Percentiles rank a stretch among this genome's conserved stretches.
Evolutionary conservation across 176 grass and related monocot species (phyloP).

Genomic region (Tillandsia fasciculata): DNA sequence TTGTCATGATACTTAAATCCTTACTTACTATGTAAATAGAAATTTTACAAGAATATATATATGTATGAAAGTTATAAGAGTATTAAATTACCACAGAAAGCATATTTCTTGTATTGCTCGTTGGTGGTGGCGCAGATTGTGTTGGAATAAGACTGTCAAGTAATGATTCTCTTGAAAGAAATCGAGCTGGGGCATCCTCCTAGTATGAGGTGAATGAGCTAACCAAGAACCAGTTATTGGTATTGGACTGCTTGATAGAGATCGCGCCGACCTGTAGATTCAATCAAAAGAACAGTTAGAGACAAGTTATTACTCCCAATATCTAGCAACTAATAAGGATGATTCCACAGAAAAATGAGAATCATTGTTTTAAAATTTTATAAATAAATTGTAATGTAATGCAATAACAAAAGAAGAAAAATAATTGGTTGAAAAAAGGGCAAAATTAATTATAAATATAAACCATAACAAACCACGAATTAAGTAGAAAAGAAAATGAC

Average conservation of each 20-base stretch:
- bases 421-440: too few relatives aligned
- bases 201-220: constrained; percentile 14
- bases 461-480: neutral
- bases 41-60: too few relatives aligned
- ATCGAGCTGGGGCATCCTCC: constrained; percentile 28
- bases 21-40: too few relatives aligned
- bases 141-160: constrained; percentile 18
- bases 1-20: too few relatives aligned
- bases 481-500: neutral
- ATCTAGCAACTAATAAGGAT: constrained; percentile 1
- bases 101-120: constrained; percentile 39
- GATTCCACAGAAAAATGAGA: too few relatives aligned
- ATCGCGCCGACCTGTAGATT: constrained; percentile 80
- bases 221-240: constrained; percentile 54
- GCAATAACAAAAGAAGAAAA: too few relatives aligned
- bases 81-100: constrained; percentile 59
- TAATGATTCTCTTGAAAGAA: constrained; percentile 23
- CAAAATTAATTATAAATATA: too few relatives aligned
- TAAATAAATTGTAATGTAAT: too few relatives aligned
- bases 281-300: constrained; percentile 3
- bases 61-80: neutral
- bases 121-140: constrained; percentile 42
- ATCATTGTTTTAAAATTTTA: too few relatives aligned
- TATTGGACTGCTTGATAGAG: constrained; percentile 71
- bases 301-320: neutral